Conservation (phyloP, 1,139 yeast species). For the Candida sp. region DNA sequence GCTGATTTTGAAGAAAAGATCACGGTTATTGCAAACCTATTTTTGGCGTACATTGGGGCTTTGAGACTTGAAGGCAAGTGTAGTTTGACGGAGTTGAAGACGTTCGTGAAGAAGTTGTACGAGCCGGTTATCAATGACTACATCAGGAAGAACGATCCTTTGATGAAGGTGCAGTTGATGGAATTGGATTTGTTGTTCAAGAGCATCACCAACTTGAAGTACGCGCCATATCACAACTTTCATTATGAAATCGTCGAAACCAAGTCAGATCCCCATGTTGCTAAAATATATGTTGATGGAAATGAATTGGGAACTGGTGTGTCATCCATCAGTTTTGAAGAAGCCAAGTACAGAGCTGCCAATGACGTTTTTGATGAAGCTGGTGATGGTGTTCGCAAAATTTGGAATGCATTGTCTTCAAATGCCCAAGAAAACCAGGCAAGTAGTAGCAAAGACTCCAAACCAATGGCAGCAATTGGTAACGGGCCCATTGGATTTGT, state of each 20-base stretch:
- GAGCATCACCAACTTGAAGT: conserved; percentile 23
- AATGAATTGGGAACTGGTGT: conserved; percentile 33
- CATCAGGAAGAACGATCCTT: conserved; percentile 7
- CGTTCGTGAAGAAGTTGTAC: conserved; percentile 36
- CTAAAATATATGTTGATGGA: conserved; percentile 28
- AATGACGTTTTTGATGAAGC: conserved; percentile 20
- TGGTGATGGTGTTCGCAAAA: conserved; percentile 11
- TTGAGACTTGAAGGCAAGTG: conserved; percentile 24
- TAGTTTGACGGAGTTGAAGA: conserved; percentile 22
- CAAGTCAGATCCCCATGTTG: conserved; percentile 37
- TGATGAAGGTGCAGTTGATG: conserved; percentile 18
- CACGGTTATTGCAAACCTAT: conserved; percentile 31
- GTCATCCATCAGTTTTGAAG: conserved; percentile 29
- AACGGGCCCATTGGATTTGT: background rate
- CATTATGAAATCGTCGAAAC: conserved; percentile 24
- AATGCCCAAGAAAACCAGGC: background rate
- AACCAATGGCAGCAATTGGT: background rate
- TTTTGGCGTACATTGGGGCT: conserved; percentile 44
- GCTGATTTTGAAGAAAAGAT: conserved; percentile 29
- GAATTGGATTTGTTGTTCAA: conserved; percentile 37
- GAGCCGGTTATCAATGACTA: conserved; percentile 25
- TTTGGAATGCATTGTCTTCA: conserved; percentile 9
- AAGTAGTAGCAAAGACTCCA: background rate
- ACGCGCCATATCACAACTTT: conserved; percentile 19
- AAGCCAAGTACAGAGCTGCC: conserved; percentile 38